These are phyloP conservation scores for Ilyonectria mors-panacis DNA, from an alignment of 2,329 filamentous ascomycete species.

Conservation along the genomic window DNA sequence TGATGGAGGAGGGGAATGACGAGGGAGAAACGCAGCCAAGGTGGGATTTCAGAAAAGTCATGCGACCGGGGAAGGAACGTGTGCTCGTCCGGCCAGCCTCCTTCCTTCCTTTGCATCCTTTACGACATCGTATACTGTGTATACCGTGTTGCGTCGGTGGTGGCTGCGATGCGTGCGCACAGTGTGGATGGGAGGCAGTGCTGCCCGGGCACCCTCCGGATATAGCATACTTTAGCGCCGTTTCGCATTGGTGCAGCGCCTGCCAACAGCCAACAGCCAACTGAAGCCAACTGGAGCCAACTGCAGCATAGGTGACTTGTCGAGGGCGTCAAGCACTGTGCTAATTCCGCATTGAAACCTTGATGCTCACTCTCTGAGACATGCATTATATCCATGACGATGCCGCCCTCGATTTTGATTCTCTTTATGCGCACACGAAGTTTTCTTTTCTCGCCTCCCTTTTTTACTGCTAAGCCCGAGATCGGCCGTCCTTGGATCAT, in stretches of 20 bases:
- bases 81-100: constrained; percentile 2
- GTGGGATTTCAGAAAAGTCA: constrained; percentile 22
- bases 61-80: constrained; percentile 21
- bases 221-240: not conserved
- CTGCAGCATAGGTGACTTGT: not conserved
- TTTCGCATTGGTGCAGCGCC: constrained; percentile 3
- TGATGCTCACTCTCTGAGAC: not conserved
- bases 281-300: not conserved
- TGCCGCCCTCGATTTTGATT: not conserved
- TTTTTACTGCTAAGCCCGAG: not conserved
- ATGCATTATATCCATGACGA: not conserved
- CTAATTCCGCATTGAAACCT: not conserved
- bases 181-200: constrained; percentile 4
- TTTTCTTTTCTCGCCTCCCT: not conserved
- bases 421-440: not conserved
- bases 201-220: not conserved
- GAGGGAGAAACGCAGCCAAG: constrained; percentile 9
- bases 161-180: not conserved
- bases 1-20: constrained; percentile 2
- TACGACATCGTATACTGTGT: constrained; percentile 30
- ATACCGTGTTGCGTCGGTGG: constrained; percentile 5
- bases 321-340: not conserved
- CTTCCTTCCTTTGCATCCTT: constrained; percentile 8
- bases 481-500: constrained; percentile 1
- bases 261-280: not conserved